Base-by-base conservation (phyloP, 257 asterid species). In the Salvia miltiorrhiza region DNA sequence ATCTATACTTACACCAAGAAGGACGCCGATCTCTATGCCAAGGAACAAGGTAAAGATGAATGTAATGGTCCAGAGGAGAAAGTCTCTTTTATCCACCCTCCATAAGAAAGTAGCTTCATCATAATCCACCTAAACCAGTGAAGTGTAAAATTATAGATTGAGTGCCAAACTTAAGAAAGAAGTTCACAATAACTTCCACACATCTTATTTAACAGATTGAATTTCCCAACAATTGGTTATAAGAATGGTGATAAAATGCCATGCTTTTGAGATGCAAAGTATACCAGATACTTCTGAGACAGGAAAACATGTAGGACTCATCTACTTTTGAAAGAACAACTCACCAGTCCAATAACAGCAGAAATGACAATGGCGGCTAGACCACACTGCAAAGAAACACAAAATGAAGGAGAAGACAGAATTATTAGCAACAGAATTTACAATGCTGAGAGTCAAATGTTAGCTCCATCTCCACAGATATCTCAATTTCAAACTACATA, bases 321-420 rank as follows among this genome's bases (percentile, higher is more conserved):
- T 53, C 41, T 13, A 47, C 33, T 19, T 54, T 33, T 43, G 3
- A 65, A 35, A 28, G 67, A 65, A 57, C 30, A 58, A 77, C 96
- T 76, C 80, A 93, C 99, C 97, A 94, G 90, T 78, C 99, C 99
- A 74, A 89, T 76, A 69, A 94, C 99, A 79, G 99, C 99, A 62
- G 99, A 87, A 72, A 94, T 87, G 79, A 94, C 99, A 56, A 94
- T 91, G 60, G 99, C 97, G 72, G 99, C 99, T 73, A 94, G 86
- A 63, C 77, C 84, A 80, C 95, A 84, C 99, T 90, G 93, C 82
- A 84, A 70, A 84, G 68, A 56, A 66, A 67, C 50, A 73, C 39
- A 40, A 16, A 58, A 55, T 23, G 45, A 69, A 32, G 78, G 63
- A 72, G 24, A 65, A 45, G 45, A 70, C 3, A 53, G 39, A 24